Base-by-base conservation (phyloP, 306 rosid species). In the Cucurbita ficifolia region DNA sequence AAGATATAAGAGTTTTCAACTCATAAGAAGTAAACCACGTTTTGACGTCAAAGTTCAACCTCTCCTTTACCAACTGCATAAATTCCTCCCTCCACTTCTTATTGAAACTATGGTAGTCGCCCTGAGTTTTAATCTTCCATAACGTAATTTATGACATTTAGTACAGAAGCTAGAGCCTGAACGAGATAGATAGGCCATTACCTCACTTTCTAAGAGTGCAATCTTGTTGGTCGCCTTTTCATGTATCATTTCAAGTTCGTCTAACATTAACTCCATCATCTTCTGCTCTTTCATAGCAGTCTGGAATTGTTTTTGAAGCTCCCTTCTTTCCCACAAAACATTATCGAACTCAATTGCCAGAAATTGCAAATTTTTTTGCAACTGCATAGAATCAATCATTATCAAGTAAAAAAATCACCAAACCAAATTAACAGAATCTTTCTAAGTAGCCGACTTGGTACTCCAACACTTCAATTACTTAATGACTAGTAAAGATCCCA, bases 241-340 rank as follows among this genome's bases (percentile, higher is more conserved):
- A 57, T 86, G 86, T 74, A 89, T 96, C 73, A 84, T 87, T 86
- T 87, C 96, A 75, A 90, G 87, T 63, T 90, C 90, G 18, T 83
- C 78, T 52, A 90, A 74, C 36, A 87, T 78, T 70, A 85, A 21
- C 73, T 87, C 92, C 91, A 83, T 74, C 88, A 84, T 83, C 82
- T 83, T 86, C 38, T 84, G 86, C 76, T 93, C 96, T 79, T 82
- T 80, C 63, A 87, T 76, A 55, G 86, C 86, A 71, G 78, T 22
- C 33, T 80, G 86, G 69, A 86, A 78, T 71, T 81, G 92, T 24
- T 82, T 79, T 63, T 85, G 79, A 71, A 89, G 83, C 56, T 86
- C 76, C 78, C 62, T 84, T 62, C 85, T 79, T 54, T 91, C 92
- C 90, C 83, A 81, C 50, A 59, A 70, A 57, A 86, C 83, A 81